phyloP scores from a whole-genome alignment of 306 rosid species.

The Lithocarpus polystachyus region DNA sequence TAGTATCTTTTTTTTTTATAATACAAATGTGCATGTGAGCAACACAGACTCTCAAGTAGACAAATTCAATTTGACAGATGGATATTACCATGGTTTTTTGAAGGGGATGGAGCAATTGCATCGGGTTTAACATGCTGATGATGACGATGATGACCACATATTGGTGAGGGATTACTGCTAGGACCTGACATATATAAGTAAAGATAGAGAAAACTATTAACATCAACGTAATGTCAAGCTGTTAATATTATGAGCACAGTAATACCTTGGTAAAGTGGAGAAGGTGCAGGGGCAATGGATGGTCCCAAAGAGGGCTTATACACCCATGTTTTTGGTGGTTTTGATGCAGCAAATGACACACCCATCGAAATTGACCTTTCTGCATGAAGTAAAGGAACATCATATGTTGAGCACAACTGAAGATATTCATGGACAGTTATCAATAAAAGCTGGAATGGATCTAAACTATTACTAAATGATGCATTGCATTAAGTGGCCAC shows the following conservation, averaged over 20 bases:
- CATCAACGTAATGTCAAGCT: background rate
- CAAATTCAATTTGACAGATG: background rate
- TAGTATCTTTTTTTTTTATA: background rate
- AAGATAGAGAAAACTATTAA: conserved; percentile 18
- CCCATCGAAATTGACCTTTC: conserved; percentile 46
- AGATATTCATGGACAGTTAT: background rate
- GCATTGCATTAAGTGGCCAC: background rate
- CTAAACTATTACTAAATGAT: background rate
- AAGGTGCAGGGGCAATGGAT: conserved; percentile 47
- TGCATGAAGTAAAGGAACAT: conserved; percentile 37
- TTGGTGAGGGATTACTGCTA: conserved; percentile 25
- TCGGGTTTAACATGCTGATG: conserved; percentile 40
- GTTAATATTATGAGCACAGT: conserved; percentile 1
- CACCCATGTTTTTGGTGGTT: conserved; percentile 25
- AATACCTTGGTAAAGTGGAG: conserved; percentile 58
- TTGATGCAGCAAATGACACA: conserved; percentile 42
- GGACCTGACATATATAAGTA: conserved; percentile 45
- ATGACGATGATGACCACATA: conserved; percentile 26
- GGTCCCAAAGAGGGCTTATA: conserved; percentile 36
- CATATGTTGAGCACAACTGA: background rate
- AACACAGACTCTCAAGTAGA: background rate
- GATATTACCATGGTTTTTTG: conserved; percentile 59
- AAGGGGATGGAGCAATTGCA: conserved; percentile 58
- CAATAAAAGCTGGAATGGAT: background rate
- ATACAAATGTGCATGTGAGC: background rate